A percentile compares a stretch with the other conserved stretches of the same genome.
Evolutionary conservation across 805 yeast genomes (phyloP).

Genomic region (Saccharomyces paradoxus): DNA sequence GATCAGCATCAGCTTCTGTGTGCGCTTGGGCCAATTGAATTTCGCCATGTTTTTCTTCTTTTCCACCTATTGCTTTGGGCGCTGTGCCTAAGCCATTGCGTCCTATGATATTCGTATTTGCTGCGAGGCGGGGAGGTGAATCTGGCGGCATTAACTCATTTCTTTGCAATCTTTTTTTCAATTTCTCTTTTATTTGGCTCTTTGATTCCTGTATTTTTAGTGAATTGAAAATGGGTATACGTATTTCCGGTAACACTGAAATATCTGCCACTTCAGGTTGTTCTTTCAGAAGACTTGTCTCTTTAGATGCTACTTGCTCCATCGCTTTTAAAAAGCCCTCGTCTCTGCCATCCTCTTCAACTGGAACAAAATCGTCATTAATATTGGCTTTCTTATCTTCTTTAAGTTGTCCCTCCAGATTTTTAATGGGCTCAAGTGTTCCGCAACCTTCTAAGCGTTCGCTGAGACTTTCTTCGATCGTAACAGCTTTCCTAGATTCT

Average conservation of each 20-base stretch:
- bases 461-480: neutral
- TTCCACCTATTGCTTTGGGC: neutral
- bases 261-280: neutral
- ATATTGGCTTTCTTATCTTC: neutral
- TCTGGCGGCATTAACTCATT: neutral
- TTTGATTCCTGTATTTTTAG: slow-evolving; percentile 4
- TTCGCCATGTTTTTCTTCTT: neutral
- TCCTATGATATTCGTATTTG: neutral
- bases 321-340: neutral
- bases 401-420: neutral
- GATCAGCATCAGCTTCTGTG: neutral
- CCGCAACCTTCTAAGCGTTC: neutral
- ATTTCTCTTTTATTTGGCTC: neutral
- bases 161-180: neutral
- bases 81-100: neutral
- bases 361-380: neutral
- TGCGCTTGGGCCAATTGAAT: neutral
- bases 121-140: neutral
- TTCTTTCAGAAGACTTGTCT: neutral
- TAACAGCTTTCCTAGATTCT: neutral
- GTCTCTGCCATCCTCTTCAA: slow-evolving; percentile 1
- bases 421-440: neutral
- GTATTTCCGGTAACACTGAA: slow-evolving; percentile 5
- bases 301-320: neutral
- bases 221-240: slow-evolving; percentile 19